phyloP scores from a whole-genome alignment of 2,329 filamentous ascomycete genomes.

The Tolypocladium ovalisporum region DNA sequence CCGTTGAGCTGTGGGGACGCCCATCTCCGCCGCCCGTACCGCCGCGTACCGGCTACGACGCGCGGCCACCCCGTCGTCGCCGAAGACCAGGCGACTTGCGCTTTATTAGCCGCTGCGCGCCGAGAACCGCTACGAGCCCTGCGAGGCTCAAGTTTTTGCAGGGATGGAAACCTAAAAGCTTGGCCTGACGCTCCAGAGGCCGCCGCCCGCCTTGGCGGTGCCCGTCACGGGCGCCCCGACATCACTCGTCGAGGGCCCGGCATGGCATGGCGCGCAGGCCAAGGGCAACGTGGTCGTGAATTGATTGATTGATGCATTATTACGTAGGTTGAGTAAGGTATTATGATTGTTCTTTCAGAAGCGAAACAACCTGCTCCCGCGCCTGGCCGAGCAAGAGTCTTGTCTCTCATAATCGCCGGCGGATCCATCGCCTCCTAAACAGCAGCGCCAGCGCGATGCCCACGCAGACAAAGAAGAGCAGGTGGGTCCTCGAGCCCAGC shows the following conservation, averaged over 20 bases:
- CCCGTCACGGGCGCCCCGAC: too few species aligned
- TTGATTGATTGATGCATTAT: neutral
- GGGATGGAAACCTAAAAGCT: neutral
- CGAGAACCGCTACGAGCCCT: neutral
- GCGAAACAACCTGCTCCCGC: neutral
- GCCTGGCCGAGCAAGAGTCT: neutral
- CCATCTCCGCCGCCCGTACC: neutral
- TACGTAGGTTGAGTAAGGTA: neutral
- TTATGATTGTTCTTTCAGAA: neutral
- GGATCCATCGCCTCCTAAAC: slow-evolving; percentile 7
- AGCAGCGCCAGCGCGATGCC: slow-evolving; percentile 9
- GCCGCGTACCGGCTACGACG: neutral
- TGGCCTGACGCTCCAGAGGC: neutral
- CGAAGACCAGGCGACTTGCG: neutral
- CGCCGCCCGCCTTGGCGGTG: neutral
- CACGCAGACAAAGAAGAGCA: slow-evolving; percentile 9
- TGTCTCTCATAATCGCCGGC: slow-evolving; percentile 8
- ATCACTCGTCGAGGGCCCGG: too few species aligned
- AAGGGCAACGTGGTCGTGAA: neutral
- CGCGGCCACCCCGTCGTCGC: neutral
- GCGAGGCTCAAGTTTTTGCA: neutral
- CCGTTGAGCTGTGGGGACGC: too few species aligned
- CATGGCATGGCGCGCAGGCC: neutral
- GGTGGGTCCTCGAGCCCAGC: slow-evolving; percentile 6
- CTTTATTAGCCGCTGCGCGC: neutral